Evolutionary conservation across 352 stramenopile genomes (phyloP), one percentile per base, ranked within the genome.

Genomic region (Phytopythium cucurbitacearum): DNA sequence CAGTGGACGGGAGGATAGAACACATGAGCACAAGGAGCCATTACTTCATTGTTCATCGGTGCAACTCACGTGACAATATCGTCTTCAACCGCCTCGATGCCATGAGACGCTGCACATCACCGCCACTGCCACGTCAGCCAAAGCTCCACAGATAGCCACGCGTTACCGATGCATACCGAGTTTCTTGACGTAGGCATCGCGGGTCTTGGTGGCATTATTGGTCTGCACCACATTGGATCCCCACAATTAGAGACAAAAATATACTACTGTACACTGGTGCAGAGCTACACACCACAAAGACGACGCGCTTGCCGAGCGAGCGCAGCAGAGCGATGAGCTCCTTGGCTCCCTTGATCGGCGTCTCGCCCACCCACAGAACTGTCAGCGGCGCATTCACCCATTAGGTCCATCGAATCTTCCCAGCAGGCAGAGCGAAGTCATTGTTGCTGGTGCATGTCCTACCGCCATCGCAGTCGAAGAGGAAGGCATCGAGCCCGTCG

Each of bases 391-490:
- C 21, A 28, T 28, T 28, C 21, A 28, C 21, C 21, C 21, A 28
- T 28, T 28, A 28, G 21, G 21, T 28, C 21, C 21, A 28, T 28
- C 21, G 21, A 28, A 28, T 28, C 21, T 28, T 28, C 21, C 43
- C 9, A n/a, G 21, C 10, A 44, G 11, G 12, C 32, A 28, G 35
- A 32, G 21, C 40, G 5, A 8, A 28, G 21, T n/a, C n/a, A n/a
- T n/a, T n/a, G n/a, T n/a, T n/a, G n/a, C 1, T 28, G 21, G 13
- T 11, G n/a, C 39, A 36, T 32, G 16, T 44, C 59, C 38, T 47
- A 91, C 82, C 82, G 57, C 84, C 84, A 65, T 94, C 84, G 59
- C 84, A 94, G 65, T 94, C 84, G 37, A 92, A 81, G 16, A 92
- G 70, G 61, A 92, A 90, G 34, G 77, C 69, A 57, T 92, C 81